phyloP scores from a whole-genome alignment of 345 rosid species.

The Gossypium ekmanianum region DNA sequence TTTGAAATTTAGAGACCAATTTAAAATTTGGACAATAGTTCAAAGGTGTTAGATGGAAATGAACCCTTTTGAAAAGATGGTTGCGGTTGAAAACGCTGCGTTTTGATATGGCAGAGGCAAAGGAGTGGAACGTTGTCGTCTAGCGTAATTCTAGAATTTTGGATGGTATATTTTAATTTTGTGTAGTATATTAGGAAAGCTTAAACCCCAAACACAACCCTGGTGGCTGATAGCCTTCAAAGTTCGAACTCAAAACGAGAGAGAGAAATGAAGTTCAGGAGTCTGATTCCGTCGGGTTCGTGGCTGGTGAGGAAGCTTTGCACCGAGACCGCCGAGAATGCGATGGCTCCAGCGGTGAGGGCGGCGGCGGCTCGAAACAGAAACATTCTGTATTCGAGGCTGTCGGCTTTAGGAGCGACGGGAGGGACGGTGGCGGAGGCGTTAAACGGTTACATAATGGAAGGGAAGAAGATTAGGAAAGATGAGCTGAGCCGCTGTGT shows the following conservation, averaged over 20 bases:
- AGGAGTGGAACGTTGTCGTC: neutral
- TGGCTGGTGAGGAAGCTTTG: conserved; percentile 26
- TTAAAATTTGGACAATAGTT: no score
- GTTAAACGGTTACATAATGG: conserved; percentile 49
- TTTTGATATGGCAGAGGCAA: neutral
- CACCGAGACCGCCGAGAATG: conserved; percentile 21
- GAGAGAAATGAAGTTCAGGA: conserved; percentile 21
- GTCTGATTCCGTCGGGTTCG: conserved; percentile 23
- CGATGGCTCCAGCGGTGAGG: conserved; percentile 5
- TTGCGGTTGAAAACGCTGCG: neutral
- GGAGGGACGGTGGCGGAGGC: conserved; percentile 50
- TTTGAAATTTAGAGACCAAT: no score
- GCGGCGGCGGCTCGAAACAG: neutral
- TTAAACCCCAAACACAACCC: neutral
- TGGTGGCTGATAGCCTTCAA: neutral
- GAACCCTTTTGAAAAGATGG: neutral
- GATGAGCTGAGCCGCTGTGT: conserved; percentile 37
- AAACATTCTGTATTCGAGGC: conserved; percentile 38
- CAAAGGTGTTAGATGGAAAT: no score
- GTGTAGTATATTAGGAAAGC: neutral
- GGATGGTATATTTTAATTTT: no score
- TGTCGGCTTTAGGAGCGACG: conserved; percentile 43
- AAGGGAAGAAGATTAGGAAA: conserved; percentile 39
- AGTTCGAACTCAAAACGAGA: neutral
- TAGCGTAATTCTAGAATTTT: neutral